These are phyloP conservation scores for Gracilaria vermiculophylla DNA, from an alignment of 23 red algal species.

Conservation along the genomic window DNA sequence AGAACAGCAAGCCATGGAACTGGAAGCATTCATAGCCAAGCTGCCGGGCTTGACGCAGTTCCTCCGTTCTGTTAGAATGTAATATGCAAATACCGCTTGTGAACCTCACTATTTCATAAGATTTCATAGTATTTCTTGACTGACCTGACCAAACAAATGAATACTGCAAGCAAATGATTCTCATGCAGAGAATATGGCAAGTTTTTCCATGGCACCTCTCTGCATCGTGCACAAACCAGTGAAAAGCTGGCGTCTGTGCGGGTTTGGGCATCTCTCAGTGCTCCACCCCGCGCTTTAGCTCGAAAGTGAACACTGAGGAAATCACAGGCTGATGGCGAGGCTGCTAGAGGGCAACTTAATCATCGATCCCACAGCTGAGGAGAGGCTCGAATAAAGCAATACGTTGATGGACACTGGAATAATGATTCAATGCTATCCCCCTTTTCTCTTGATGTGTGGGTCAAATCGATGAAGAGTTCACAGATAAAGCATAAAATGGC, in stretches of 20 bases:
- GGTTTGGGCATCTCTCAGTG: neutral
- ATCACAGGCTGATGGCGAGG: neutral
- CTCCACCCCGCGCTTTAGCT: neutral
- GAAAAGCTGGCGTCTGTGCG: neutral
- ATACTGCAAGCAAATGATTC: neutral
- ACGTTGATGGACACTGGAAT: neutral
- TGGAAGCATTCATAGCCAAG: neutral
- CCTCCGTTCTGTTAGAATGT: constrained; percentile 11
- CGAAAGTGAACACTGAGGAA: neutral
- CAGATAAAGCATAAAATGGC: neutral
- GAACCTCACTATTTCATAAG: neutral
- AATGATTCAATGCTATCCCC: neutral
- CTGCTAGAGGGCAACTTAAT: too few species aligned
- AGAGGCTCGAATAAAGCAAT: neutral
- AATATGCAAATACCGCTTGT: neutral
- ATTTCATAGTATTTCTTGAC: neutral
- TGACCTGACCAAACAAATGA: neutral
- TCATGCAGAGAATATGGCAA: neutral
- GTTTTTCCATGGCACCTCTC: neutral
- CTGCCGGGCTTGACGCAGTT: neutral
- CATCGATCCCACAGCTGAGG: too few species aligned
- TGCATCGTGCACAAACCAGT: too few species aligned
- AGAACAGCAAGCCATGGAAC: neutral
- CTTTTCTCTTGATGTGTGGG: neutral
- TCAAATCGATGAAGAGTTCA: neutral